phyloP scores from a whole-genome alignment of 345 rosid species.

The Eucalyptus dawsonii region DNA sequence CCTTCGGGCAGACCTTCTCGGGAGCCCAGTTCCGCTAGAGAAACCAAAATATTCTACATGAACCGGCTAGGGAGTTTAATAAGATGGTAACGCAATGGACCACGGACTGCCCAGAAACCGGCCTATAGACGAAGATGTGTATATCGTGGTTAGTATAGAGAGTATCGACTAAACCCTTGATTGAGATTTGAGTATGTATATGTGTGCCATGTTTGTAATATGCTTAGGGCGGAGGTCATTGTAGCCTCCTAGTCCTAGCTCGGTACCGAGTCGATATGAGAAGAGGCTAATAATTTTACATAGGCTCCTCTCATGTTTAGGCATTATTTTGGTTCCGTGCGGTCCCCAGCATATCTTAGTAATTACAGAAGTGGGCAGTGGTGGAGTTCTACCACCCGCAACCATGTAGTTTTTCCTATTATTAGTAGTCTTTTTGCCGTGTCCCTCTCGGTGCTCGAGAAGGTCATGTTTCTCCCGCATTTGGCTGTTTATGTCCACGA shows the following conservation, averaged over 20 bases:
- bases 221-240: not conserved
- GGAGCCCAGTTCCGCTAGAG: conserved; percentile 35
- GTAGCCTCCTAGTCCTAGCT: not conserved
- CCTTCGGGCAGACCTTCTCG: conserved; percentile 57
- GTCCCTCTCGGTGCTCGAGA: not conserved
- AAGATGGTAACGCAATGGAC: not conserved
- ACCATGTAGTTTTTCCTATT: not conserved
- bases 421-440: not conserved
- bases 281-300: not conserved
- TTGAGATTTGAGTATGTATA: not conserved
- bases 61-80: not conserved
- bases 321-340: not conserved
- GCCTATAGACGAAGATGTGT: not conserved
- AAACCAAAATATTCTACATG: not conserved
- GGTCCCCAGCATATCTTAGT: not conserved
- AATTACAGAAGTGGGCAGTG: not conserved
- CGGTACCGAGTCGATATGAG: not conserved
- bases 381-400: not conserved
- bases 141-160: not conserved
- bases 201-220: not conserved
- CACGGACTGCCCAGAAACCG: not conserved
- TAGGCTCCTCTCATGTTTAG: not conserved
- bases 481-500: not conserved
- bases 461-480: not conserved
- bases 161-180: not conserved